These are phyloP conservation scores for Elaeis guineensis DNA, from an alignment of 176 grass and related monocot genomes.

Conservation along the genomic window DNA sequence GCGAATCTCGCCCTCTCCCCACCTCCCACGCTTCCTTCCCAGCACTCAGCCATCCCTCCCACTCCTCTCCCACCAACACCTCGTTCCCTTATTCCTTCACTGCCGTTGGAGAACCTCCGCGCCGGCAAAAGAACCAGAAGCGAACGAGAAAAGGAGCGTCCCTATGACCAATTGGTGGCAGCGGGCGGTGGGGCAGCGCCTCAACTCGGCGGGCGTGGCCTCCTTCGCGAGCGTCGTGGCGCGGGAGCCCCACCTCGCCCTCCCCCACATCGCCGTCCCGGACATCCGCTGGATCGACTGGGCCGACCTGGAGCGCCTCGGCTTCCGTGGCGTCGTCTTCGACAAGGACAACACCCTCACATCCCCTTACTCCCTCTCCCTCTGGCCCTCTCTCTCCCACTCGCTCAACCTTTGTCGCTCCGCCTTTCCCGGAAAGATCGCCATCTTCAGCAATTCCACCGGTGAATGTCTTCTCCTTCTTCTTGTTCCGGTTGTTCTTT, in stretches of 20 bases:
- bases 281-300: slow-evolving; percentile 85
- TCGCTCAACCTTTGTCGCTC: slow-evolving; percentile 57
- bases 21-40: background rate
- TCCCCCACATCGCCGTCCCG: slow-evolving; percentile 62
- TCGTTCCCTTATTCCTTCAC: no score
- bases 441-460: slow-evolving; percentile 89
- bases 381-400: slow-evolving; percentile 57
- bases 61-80: no score
- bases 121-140: no score
- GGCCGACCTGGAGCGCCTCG: slow-evolving; percentile 64
- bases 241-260: slow-evolving; percentile 55
- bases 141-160: no score
- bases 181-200: slow-evolving; percentile 60
- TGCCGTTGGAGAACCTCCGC: no score
- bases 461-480: slow-evolving; percentile 20
- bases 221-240: slow-evolving; percentile 39
- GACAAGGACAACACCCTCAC: slow-evolving; percentile 99
- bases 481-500: slow-evolving; percentile 6
- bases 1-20: background rate
- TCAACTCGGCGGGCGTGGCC: slow-evolving; percentile 56
- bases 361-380: slow-evolving; percentile 49
- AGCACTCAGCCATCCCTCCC: no score
- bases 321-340: slow-evolving; percentile 86
- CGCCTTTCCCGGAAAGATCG: slow-evolving; percentile 59
- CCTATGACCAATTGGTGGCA: slow-evolving; percentile 34